These are phyloP conservation scores for Candida nemodendra DNA, from an alignment of 805 yeast species.

Conservation along the genomic window DNA sequence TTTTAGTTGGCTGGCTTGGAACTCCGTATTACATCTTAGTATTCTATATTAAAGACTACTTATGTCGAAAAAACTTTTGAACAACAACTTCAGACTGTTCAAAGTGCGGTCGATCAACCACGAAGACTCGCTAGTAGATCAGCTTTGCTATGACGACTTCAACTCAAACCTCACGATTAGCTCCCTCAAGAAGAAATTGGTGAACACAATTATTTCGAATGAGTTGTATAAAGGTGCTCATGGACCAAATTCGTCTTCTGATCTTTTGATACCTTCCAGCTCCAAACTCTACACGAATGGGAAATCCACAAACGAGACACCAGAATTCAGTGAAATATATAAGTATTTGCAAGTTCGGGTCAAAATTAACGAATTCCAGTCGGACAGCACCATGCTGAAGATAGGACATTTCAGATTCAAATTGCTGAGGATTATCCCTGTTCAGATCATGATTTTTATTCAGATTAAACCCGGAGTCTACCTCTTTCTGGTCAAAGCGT, in stretches of 20 bases:
- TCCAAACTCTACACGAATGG: slow-evolving; percentile 24
- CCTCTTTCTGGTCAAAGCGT: slow-evolving; percentile 20
- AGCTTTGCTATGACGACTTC: slow-evolving; percentile 25
- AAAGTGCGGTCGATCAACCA: slow-evolving; percentile 10
- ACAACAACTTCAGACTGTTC: slow-evolving; percentile 23
- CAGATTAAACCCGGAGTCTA: slow-evolving; percentile 21
- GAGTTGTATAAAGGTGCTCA: slow-evolving; percentile 19
- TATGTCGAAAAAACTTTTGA: slow-evolving; percentile 32
- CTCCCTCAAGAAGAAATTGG: slow-evolving; percentile 18
- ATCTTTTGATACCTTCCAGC: slow-evolving; percentile 20
- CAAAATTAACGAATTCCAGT: slow-evolving; percentile 22
- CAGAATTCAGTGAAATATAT: slow-evolving; percentile 23
- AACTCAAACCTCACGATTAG: slow-evolving; percentile 18
- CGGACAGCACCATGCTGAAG: slow-evolving; percentile 4
- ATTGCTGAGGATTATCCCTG: slow-evolving; percentile 25
- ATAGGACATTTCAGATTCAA: slow-evolving; percentile 32
- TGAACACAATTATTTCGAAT: slow-evolving; percentile 22
- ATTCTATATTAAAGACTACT: no score
- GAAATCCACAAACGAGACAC: slow-evolving; percentile 20
- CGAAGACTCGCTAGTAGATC: slow-evolving; percentile 23
- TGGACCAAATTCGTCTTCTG: slow-evolving; percentile 5
- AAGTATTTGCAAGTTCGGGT: slow-evolving; percentile 22
- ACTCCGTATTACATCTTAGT: no score
- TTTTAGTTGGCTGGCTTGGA: no score
- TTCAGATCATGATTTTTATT: slow-evolving; percentile 28